These are phyloP conservation scores for Talaromyces rugulosus DNA, from an alignment of 2,329 filamentous ascomycete species.

Conservation along the genomic window DNA sequence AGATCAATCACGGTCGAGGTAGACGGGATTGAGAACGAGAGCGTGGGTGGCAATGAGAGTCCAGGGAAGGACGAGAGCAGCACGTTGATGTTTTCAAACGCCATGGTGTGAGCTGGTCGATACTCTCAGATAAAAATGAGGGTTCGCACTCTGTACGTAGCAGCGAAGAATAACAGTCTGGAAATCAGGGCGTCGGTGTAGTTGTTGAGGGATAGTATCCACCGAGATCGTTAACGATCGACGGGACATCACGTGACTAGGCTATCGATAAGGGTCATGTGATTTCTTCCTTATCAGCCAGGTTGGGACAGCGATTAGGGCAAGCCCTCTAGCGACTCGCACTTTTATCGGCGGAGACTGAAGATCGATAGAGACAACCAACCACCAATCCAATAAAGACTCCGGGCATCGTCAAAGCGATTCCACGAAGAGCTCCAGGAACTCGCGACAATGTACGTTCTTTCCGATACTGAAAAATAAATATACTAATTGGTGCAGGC, in stretches of 20 bases:
- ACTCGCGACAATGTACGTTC: slow-evolving; percentile 50
- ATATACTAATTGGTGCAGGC: slow-evolving; percentile 51
- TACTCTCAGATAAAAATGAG: neutral
- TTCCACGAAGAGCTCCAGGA: slow-evolving; percentile 51
- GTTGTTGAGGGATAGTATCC: neutral
- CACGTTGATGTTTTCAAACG: slow-evolving; percentile 64
- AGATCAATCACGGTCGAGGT: slow-evolving; percentile 65
- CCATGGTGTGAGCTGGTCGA: slow-evolving; percentile 44
- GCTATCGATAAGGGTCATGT: slow-evolving; percentile 4
- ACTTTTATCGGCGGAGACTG: slow-evolving; percentile 28
- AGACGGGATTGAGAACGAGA: slow-evolving; percentile 68
- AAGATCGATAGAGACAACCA: slow-evolving; percentile 26
- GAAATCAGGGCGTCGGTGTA: neutral
- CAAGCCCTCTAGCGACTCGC: slow-evolving; percentile 18
- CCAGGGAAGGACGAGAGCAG: slow-evolving; percentile 82
- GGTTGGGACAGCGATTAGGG: slow-evolving; percentile 11
- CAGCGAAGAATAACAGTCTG: neutral
- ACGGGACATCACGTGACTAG: neutral
- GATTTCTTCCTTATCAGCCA: neutral
- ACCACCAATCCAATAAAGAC: slow-evolving; percentile 16
- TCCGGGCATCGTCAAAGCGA: slow-evolving; percentile 47
- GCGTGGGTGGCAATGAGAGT: slow-evolving; percentile 74
- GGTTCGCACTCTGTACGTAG: neutral
- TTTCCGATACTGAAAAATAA: slow-evolving; percentile 7
- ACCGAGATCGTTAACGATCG: neutral